A percentile compares a stretch with the other conserved stretches of the same genome.
These are phyloP conservation scores for Nicotiana paniculata DNA, from an alignment of 257 asterid genomes.

Conservation along the genomic window DNA sequence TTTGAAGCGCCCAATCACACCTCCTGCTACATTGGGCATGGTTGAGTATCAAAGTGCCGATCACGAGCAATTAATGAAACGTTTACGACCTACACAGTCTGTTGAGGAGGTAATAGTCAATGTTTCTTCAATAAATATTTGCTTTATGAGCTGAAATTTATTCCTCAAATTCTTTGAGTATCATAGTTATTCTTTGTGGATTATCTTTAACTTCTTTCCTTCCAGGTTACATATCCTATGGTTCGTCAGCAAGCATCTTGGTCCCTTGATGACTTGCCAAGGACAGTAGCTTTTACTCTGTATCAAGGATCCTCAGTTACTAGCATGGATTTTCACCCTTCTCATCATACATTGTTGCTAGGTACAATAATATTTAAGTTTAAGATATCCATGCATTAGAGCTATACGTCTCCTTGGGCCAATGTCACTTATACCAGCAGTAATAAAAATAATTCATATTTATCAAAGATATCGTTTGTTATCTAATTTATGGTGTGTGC, in stretches of 20 bases:
- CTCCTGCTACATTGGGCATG: slow-evolving; percentile 90
- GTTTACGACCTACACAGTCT: slow-evolving; percentile 84
- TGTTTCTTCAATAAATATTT: slow-evolving; percentile 4
- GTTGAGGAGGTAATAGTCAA: slow-evolving; percentile 74
- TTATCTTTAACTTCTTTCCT: slow-evolving; percentile 1
- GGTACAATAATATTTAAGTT: slow-evolving; percentile 37
- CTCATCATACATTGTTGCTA: slow-evolving; percentile 72
- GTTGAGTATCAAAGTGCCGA: slow-evolving; percentile 81
- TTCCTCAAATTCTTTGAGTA: neutral
- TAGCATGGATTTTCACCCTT: slow-evolving; percentile 94
- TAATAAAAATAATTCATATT: neutral
- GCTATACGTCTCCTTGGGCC: too few species aligned
- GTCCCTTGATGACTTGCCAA: slow-evolving; percentile 89
- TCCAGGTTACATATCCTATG: slow-evolving; percentile 86
- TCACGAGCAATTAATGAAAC: slow-evolving; percentile 92
- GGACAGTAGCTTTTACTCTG: slow-evolving; percentile 78
- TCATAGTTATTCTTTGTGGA: neutral
- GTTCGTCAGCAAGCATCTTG: slow-evolving; percentile 78
- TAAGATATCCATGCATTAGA: neutral
- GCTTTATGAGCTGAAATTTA: neutral
- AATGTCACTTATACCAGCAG: neutral
- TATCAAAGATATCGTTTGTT: neutral
- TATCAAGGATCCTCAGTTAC: slow-evolving; percentile 84
- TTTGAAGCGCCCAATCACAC: slow-evolving; percentile 90
- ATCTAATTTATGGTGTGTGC: slow-evolving; percentile 5